Evolutionary conservation across 768 basidiomycete species (phyloP).

Genomic region (Boletus coccyginus): DNA sequence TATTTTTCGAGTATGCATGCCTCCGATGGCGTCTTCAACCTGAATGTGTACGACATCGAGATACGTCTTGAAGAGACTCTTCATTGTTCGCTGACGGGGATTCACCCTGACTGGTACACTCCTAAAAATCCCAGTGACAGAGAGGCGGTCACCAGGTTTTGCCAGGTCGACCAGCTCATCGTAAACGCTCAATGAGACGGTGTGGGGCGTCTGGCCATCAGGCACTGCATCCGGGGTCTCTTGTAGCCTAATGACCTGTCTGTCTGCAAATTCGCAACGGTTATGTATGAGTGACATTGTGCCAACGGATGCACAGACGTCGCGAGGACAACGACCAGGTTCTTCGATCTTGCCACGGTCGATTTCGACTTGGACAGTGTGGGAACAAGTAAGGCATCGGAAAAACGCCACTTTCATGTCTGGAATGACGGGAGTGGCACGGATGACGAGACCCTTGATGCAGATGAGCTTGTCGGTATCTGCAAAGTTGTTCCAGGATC

Average conservation of each 20-base stretch:
- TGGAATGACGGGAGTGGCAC: conserved; percentile 95
- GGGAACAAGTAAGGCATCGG: conserved; percentile 92
- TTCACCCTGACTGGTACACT: conserved; percentile 96
- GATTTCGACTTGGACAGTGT: conserved; percentile 96
- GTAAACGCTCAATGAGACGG: conserved; percentile 95
- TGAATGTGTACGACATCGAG: conserved; percentile 93
- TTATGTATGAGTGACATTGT: conserved; percentile 97
- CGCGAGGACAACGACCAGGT: conserved; percentile 87
- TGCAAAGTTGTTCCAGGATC: conserved; percentile 29
- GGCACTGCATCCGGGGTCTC: conserved; percentile 98
- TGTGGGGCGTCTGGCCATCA: conserved; percentile 97
- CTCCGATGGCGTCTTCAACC: conserved; percentile 46
- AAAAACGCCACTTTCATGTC: conserved; percentile 99
- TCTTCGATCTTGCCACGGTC: conserved; percentile 98
- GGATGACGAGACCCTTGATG: conserved; percentile 96
- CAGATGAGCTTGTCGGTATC: conserved; percentile 98
- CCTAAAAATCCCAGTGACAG: conserved; percentile 91
- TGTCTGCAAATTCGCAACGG: conserved; percentile 92
- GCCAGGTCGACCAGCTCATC: conserved; percentile 96
- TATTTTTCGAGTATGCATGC: conserved; percentile 34
- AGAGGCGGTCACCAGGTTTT: conserved; percentile 92
- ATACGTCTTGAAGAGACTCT: conserved; percentile 97
- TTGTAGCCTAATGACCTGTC: conserved; percentile 93
- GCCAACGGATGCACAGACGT: conserved; percentile 84
- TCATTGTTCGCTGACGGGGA: conserved; percentile 85